A percentile compares a stretch with the other conserved stretches of the same genome.
Conservation (phyloP, 1,139 yeast genomes). For the Scheffersomyces stambukii region DNA sequence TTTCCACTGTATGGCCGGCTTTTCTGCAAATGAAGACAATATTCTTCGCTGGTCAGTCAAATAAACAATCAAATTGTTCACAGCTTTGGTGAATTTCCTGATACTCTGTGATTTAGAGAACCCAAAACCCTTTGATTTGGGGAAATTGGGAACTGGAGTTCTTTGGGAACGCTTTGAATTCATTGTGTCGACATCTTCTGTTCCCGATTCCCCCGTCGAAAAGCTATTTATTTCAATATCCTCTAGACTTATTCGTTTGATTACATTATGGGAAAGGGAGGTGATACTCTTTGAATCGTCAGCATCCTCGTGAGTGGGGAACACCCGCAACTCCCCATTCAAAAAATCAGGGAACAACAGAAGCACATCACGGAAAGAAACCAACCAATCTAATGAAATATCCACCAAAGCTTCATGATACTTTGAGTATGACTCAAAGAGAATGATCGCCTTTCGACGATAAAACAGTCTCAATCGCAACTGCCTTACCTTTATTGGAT, state of each 20-base stretch:
- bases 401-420: slow-evolving; percentile 41
- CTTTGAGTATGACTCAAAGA: slow-evolving; percentile 32
- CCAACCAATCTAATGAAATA: slow-evolving; percentile 41
- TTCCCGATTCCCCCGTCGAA: slow-evolving; percentile 13
- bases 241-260: slow-evolving; percentile 23
- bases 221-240: slow-evolving; percentile 17
- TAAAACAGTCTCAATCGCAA: slow-evolving; percentile 30
- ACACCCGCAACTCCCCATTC: slow-evolving; percentile 19
- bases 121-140: too few relatives aligned
- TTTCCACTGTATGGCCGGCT: slow-evolving; percentile 41
- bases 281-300: slow-evolving; percentile 1
- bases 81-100: slow-evolving; percentile 38
- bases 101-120: slow-evolving; percentile 11
- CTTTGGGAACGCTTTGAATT: neutral
- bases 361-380: slow-evolving; percentile 32
- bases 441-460: slow-evolving; percentile 26
- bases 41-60: slow-evolving; percentile 54
- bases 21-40: slow-evolving; percentile 33
- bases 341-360: slow-evolving; percentile 38
- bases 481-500: slow-evolving; percentile 32
- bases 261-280: slow-evolving; percentile 20
- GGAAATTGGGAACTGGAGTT: neutral
- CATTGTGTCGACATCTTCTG: slow-evolving; percentile 27
- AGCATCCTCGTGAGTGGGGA: slow-evolving; percentile 4
- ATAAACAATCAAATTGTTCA: slow-evolving; percentile 51